phyloP scores from a whole-genome alignment of 192 early-diverging fungal genomes.

The Gigaspora rosea region DNA sequence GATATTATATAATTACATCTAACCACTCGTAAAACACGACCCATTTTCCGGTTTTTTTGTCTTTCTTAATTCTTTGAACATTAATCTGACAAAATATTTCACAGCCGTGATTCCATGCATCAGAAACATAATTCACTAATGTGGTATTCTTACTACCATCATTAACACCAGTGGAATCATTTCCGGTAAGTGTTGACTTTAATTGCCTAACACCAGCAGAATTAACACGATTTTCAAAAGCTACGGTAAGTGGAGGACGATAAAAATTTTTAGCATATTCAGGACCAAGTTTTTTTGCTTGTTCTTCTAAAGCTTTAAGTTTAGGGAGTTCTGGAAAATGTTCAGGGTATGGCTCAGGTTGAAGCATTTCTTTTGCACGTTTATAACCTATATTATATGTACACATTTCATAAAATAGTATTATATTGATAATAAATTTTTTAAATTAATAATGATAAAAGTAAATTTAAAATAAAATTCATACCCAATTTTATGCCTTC shows the following conservation, averaged over 20 bases:
- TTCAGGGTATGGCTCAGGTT: conserved; percentile 42
- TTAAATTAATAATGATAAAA: no score
- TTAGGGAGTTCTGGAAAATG: conserved; percentile 46
- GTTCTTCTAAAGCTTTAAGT: conserved; percentile 41
- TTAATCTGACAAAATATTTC: conserved; percentile 45
- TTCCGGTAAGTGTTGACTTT: conserved; percentile 43
- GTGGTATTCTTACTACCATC: conserved; percentile 52
- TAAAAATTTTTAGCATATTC: conserved; percentile 40
- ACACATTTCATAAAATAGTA: no score
- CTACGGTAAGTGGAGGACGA: conserved; percentile 44
- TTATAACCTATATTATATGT: conserved; percentile 27
- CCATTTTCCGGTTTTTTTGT: conserved; percentile 34
- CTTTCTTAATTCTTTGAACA: conserved; percentile 42
- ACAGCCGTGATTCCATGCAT: conserved; percentile 53
- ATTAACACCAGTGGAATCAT: conserved; percentile 48
- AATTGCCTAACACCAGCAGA: conserved; percentile 45
- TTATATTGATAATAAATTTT: no score
- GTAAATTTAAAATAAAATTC: no score
- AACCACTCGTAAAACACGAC: conserved; percentile 53
- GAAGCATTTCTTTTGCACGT: conserved; percentile 41
- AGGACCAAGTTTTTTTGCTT: conserved; percentile 37
- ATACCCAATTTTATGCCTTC: conserved; percentile 11
- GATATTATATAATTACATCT: conserved; percentile 20
- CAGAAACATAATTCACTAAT: conserved; percentile 51
- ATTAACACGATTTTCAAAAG: conserved; percentile 45